Evolutionary conservation across 345 rosid species (phyloP).

Genomic region (Rhizophora apiculata): DNA sequence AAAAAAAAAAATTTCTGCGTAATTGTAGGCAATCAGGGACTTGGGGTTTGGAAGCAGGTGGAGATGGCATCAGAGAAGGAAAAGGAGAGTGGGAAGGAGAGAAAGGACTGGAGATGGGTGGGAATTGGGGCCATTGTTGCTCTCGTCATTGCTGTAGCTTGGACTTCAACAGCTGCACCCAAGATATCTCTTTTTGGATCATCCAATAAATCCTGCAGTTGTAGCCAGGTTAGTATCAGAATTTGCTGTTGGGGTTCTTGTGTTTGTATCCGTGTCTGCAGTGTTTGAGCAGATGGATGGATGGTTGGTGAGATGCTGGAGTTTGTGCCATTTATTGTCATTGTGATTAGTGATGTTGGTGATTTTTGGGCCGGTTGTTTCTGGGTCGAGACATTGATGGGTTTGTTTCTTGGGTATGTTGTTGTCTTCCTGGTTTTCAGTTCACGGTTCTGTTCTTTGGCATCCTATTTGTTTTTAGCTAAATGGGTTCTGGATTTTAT

Average conservation of each 20-base stretch:
- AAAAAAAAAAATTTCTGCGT: too few species aligned
- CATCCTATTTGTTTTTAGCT: too few species aligned
- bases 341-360: not conserved
- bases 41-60: too few species aligned
- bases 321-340: not conserved
- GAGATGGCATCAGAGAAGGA: not conserved
- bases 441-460: too few species aligned
- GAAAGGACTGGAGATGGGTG: slow-evolving; percentile 25
- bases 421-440: too few species aligned
- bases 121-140: slow-evolving; percentile 38
- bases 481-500: too few species aligned
- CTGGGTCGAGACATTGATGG: too few species aligned
- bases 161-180: slow-evolving; percentile 29
- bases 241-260: too few species aligned
- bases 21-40: too few species aligned
- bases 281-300: too few species aligned
- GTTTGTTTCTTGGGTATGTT: too few species aligned
- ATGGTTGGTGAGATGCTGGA: too few species aligned
- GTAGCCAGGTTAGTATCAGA: slow-evolving; percentile 44
- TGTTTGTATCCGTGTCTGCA: not conserved
- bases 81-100: slow-evolving; percentile 20
- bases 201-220: slow-evolving; percentile 40
- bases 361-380: not conserved
- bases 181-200: slow-evolving; percentile 32
- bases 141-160: slow-evolving; percentile 40